Evolutionary conservation across 1,284 basidiomycete genomes (phyloP).

Genomic region (Pyrrhoderma noxium): DNA sequence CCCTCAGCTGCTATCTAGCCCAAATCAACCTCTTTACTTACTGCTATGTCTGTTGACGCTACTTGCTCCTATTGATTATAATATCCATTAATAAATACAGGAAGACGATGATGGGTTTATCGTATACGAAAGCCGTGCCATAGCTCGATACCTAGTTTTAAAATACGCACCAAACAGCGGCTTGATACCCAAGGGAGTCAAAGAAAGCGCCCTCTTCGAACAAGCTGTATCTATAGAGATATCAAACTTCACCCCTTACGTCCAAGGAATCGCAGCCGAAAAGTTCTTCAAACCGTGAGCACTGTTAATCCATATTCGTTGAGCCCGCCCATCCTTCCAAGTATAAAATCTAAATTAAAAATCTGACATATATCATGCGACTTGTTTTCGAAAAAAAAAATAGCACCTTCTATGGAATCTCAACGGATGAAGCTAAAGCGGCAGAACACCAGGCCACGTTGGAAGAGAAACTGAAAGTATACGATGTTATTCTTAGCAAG

Average conservation of each 20-base stretch:
- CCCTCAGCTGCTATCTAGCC: slow-evolving; percentile 35
- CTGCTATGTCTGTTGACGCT: too few relatives aligned
- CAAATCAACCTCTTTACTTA: too few relatives aligned
- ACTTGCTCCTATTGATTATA: too few relatives aligned
- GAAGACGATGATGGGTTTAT: slow-evolving; percentile 19
- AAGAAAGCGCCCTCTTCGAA: slow-evolving; percentile 29
- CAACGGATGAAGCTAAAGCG: slow-evolving; percentile 24
- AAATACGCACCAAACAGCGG: slow-evolving; percentile 23
- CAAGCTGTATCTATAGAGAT: slow-evolving; percentile 29
- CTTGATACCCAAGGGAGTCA: slow-evolving; percentile 17
- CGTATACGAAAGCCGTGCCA: slow-evolving; percentile 29
- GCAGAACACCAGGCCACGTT: slow-evolving; percentile 25
- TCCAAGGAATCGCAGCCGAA: slow-evolving; percentile 34
- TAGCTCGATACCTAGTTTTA: slow-evolving; percentile 25
- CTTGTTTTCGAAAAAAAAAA: neutral
- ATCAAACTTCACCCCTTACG: slow-evolving; percentile 41
- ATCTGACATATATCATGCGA: neutral
- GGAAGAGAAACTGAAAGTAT: slow-evolving; percentile 33
- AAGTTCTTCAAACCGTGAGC: slow-evolving; percentile 41
- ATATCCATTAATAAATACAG: too few relatives aligned
- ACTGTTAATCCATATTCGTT: too few relatives aligned
- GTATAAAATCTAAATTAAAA: too few relatives aligned
- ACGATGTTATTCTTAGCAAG: slow-evolving; percentile 40
- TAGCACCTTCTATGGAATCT: too few relatives aligned
- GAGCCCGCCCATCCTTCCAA: too few relatives aligned